A percentile compares a stretch with the other conserved stretches of the same genome.
These are phyloP conservation scores for Aspergillus ruber DNA, from an alignment of 2,329 filamentous ascomycete species.

Conservation along the genomic window DNA sequence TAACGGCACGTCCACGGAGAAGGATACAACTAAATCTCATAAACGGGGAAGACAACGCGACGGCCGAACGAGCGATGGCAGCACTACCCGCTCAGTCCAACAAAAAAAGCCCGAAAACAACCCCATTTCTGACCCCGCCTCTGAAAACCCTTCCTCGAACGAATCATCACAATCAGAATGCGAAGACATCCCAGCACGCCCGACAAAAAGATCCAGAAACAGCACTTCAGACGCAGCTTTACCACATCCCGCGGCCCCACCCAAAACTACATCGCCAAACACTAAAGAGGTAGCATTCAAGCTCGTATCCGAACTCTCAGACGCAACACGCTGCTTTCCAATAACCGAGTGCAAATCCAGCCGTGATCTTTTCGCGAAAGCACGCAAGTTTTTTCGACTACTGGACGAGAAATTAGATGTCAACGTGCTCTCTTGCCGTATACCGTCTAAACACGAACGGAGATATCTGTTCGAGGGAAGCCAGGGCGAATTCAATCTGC, in stretches of 20 bases:
- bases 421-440: slow-evolving; percentile 11
- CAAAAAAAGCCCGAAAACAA: too few relatives aligned
- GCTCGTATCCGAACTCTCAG: slow-evolving; percentile 8
- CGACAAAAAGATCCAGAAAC: not conserved
- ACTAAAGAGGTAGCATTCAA: slow-evolving; percentile 7
- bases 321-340: slow-evolving; percentile 11
- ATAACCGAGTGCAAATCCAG: slow-evolving; percentile 10
- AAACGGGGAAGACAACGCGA: too few relatives aligned
- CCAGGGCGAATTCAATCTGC: slow-evolving; percentile 15
- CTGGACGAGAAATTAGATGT: slow-evolving; percentile 5
- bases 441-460: slow-evolving; percentile 4
- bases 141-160: too few relatives aligned
- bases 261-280: not conserved
- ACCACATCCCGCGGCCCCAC: not conserved
- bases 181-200: not conserved
- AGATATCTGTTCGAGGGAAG: slow-evolving; percentile 16
- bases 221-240: not conserved
- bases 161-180: not conserved
- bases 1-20: too few relatives aligned
- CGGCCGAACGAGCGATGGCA: too few relatives aligned
- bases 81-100: too few relatives aligned
- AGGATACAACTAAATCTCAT: too few relatives aligned
- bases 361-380: slow-evolving; percentile 15
- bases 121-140: too few relatives aligned
- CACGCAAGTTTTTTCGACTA: slow-evolving; percentile 12